Conservation (phyloP, 495 filamentous ascomycete species). For the Penicillium antarcticum region DNA sequence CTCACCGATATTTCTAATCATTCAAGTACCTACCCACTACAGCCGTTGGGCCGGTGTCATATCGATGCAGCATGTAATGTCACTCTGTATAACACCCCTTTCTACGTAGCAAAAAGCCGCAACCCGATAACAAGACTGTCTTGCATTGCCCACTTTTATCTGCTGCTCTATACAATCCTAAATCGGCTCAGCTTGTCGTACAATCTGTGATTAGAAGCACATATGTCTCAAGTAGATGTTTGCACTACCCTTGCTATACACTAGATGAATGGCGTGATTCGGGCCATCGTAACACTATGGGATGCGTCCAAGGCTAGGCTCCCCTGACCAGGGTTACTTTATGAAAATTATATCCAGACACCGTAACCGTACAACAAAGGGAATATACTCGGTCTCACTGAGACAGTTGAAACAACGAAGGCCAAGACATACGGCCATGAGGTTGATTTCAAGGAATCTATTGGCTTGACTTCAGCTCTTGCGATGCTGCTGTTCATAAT, state of each 20-base stretch:
- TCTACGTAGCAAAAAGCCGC: not conserved
- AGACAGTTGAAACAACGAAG: slow-evolving; percentile 10
- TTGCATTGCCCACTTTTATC: too few relatives aligned
- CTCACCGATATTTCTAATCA: not conserved
- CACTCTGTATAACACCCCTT: not conserved
- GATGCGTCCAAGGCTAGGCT: not conserved
- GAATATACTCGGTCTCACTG: not conserved
- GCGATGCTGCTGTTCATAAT: not conserved
- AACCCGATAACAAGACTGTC: not conserved
- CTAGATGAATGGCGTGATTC: not conserved
- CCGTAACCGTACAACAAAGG: slow-evolving; percentile 20
- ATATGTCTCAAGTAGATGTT: not conserved
- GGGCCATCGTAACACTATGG: slow-evolving; percentile 1
- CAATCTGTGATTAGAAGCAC: not conserved
- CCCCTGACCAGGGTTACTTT: not conserved
- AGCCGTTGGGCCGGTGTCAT: not conserved
- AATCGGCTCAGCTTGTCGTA: not conserved
- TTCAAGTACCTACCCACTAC: not conserved
- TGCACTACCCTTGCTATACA: not conserved
- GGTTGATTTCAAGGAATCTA: not conserved
- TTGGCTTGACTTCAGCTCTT: not conserved
- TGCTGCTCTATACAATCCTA: too few relatives aligned
- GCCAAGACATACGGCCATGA: not conserved
- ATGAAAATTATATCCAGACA: not conserved
- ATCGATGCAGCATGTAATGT: not conserved